Evolutionary conservation across 495 filamentous ascomycete species (phyloP).

Genomic region (Cenococcum geophilum): DNA sequence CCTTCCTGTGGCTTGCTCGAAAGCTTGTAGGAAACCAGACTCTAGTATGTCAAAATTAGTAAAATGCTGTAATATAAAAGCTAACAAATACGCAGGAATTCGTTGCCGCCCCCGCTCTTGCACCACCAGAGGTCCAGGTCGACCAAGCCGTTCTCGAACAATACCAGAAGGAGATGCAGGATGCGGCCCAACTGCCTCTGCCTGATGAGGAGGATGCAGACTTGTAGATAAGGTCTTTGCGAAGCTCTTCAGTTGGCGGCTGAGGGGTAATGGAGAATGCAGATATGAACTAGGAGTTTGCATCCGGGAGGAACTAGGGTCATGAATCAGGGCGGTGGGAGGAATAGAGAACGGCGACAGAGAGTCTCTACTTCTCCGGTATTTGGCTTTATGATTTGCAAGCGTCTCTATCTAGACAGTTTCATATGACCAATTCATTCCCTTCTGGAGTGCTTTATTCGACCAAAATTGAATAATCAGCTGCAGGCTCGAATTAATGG

Average conservation of each 20-base stretch:
- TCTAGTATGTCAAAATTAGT: conserved; percentile 57
- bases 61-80: neutral
- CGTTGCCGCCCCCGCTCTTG: conserved; percentile 88
- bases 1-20: conserved; percentile 98
- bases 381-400: neutral
- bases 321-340: neutral
- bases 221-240: conserved; percentile 44
- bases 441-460: neutral
- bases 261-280: neutral
- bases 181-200: conserved; percentile 74
- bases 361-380: neutral
- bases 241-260: neutral
- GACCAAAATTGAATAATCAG: neutral
- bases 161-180: conserved; percentile 84
- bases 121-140: conserved; percentile 84
- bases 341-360: neutral
- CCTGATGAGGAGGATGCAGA: conserved; percentile 92
- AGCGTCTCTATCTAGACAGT: conserved; percentile 2
- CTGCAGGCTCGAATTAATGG: no score
- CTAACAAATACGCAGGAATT: conserved; percentile 66
- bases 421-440: conserved; percentile 2
- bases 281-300: neutral
- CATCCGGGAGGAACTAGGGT: neutral
- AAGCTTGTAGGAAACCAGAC: conserved; percentile 93
- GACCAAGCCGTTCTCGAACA: conserved; percentile 71